Conservation (phyloP, 805 yeast genomes). For the Ogataea kodamae region DNA sequence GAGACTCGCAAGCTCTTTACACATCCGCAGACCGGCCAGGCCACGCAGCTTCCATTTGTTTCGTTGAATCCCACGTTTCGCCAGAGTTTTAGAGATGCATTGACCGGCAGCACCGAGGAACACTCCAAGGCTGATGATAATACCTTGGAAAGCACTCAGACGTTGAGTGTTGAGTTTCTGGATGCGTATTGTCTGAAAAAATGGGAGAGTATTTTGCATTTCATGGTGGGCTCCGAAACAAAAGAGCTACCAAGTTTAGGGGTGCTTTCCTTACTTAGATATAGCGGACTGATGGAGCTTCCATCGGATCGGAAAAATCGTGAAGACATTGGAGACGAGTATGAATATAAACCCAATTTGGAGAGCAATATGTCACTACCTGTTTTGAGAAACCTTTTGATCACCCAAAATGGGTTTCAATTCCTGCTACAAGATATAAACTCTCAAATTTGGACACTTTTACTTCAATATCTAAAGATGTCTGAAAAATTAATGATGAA, state of each 20-base stretch:
- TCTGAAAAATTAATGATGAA: constrained; percentile 86
- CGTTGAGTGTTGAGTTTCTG: constrained; percentile 62
- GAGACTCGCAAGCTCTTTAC: constrained; percentile 40
- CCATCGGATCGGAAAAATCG: constrained; percentile 30
- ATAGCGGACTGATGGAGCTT: constrained; percentile 86
- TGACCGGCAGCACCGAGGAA: constrained; percentile 54
- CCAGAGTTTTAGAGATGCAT: constrained; percentile 70
- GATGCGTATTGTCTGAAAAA: constrained; percentile 78
- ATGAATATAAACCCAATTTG: constrained; percentile 20
- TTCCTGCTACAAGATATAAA: constrained; percentile 88
- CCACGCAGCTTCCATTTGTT: constrained; percentile 31
- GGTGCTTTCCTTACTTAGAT: constrained; percentile 69
- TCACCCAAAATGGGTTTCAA: constrained; percentile 92
- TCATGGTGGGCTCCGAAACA: constrained; percentile 92
- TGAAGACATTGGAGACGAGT: constrained; percentile 25
- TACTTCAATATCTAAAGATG: constrained; percentile 81
- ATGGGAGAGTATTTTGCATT: constrained; percentile 95
- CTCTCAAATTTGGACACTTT: constrained; percentile 90
- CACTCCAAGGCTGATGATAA: constrained; percentile 10
- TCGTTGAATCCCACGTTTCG: constrained; percentile 73
- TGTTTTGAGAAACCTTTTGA: constrained; percentile 43
- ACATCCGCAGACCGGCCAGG: constrained; percentile 35
- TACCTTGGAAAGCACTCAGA: constrained; percentile 59
- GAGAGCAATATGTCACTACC: constrained; percentile 18
- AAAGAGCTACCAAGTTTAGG: constrained; percentile 71